Evolutionary conservation across 441 rosid genomes (phyloP).

Genomic region (Brassica hybrid): DNA sequence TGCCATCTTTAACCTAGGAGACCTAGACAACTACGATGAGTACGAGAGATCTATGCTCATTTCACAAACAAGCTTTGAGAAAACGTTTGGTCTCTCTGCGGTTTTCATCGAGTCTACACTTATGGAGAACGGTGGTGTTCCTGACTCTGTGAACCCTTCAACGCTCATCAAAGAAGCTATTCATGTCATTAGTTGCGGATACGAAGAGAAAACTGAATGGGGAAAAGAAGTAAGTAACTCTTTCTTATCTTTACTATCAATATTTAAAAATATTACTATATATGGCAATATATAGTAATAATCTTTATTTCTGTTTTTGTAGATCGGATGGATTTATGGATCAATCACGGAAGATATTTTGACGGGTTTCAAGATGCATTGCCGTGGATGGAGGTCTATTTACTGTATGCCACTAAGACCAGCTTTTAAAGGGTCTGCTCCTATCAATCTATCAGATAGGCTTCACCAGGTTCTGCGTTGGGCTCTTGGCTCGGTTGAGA

Average conservation of each 20-base stretch:
- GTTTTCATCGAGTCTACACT: constrained; percentile 94
- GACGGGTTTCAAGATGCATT: constrained; percentile 97
- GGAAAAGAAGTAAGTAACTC: constrained; percentile 93
- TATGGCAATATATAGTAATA: not conserved
- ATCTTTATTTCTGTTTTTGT: constrained; percentile 28
- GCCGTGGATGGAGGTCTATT: constrained; percentile 95
- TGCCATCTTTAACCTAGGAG: constrained; percentile 90
- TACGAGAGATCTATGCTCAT: constrained; percentile 92
- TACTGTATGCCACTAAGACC: constrained; percentile 97
- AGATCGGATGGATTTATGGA: constrained; percentile 99
- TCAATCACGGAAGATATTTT: constrained; percentile 93
- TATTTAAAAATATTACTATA: not conserved
- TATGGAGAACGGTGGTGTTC: constrained; percentile 88
- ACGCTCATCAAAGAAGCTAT: constrained; percentile 93
- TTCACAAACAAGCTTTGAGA: constrained; percentile 89
- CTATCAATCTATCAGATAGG: constrained; percentile 95
- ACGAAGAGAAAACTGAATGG: constrained; percentile 97
- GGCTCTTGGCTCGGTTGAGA: constrained; percentile 99
- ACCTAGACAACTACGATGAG: constrained; percentile 92
- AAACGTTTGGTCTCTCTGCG: constrained; percentile 89
- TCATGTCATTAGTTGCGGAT: constrained; percentile 97
- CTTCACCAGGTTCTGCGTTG: constrained; percentile 95
- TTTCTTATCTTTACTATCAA: not conserved
- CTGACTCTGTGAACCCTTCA: constrained; percentile 81
- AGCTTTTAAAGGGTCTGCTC: constrained; percentile 97